These are phyloP conservation scores for Rosa rugosa DNA, from an alignment of 306 rosid species.

Conservation along the genomic window DNA sequence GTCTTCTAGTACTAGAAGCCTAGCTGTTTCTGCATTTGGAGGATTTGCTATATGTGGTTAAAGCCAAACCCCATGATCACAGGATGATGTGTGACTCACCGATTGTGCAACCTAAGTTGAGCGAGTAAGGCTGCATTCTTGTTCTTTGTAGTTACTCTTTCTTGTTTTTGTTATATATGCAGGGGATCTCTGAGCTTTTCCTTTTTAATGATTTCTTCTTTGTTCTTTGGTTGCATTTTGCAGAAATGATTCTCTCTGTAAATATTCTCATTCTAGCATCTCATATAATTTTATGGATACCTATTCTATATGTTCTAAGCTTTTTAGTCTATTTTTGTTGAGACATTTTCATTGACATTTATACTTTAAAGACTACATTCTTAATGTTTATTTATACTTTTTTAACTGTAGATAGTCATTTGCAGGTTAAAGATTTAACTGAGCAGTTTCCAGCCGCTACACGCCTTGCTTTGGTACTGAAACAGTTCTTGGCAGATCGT, in stretches of 20 bases:
- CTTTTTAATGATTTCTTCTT: constrained; percentile 11
- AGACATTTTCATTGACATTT: constrained; percentile 1
- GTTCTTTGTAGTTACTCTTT: constrained; percentile 12
- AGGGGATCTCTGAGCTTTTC: constrained; percentile 14
- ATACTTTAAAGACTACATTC: not conserved
- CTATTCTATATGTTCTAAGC: not conserved
- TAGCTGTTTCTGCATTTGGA: constrained; percentile 11
- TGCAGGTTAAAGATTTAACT: constrained; percentile 77
- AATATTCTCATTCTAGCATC: too few species aligned
- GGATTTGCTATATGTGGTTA: constrained; percentile 21
- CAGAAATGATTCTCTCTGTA: too few species aligned
- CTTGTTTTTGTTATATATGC: not conserved
- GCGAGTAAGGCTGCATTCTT: constrained; percentile 36
- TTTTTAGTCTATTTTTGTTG: not conserved
- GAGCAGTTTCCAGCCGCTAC: constrained; percentile 95
- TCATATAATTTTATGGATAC: too few species aligned
- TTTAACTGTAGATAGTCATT: not conserved
- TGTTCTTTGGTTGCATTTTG: not conserved
- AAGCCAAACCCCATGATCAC: constrained; percentile 28
- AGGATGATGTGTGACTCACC: constrained; percentile 57
- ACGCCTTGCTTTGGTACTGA: constrained; percentile 86
- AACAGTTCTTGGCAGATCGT: constrained; percentile 92
- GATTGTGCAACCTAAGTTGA: constrained; percentile 39
- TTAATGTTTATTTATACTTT: not conserved
- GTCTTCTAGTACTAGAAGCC: constrained; percentile 25